phyloP scores from a whole-genome alignment of 1,139 yeast species.

The Starmera stellimalicola region DNA sequence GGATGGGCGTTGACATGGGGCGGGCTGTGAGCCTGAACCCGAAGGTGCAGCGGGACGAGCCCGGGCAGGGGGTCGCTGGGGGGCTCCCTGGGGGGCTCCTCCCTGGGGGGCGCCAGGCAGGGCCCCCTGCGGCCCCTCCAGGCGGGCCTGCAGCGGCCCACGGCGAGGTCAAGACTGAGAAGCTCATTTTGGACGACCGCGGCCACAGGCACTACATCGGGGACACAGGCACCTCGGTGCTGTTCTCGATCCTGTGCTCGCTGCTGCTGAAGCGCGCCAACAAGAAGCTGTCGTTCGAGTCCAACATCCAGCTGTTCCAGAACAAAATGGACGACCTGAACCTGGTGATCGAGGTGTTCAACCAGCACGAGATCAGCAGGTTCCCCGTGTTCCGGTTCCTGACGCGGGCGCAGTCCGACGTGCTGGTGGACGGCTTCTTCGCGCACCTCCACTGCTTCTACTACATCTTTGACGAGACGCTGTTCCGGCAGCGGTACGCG shows the following conservation, averaged over 20 bases:
- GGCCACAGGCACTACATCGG: constrained; percentile 36
- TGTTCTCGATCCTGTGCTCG: constrained; percentile 30
- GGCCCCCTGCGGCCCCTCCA: constrained; percentile 7
- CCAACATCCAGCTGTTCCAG: constrained; percentile 14
- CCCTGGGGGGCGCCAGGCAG: background rate
- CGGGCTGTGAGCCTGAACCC: background rate
- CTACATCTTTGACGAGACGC: constrained; percentile 26
- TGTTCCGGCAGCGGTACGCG: constrained; percentile 24
- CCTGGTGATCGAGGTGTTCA: constrained; percentile 1
- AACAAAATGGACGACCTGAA: constrained; percentile 1
- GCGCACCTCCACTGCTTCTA: constrained; percentile 31
- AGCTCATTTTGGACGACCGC: constrained; percentile 29
- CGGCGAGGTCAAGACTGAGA: constrained; percentile 21
- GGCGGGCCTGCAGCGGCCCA: constrained; percentile 11
- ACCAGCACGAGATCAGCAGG: constrained; percentile 6
- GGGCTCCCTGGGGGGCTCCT: background rate
- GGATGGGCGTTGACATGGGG: constrained; percentile 1
- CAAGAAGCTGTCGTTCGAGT: constrained; percentile 17
- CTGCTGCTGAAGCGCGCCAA: constrained; percentile 27
- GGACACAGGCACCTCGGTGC: constrained; percentile 30
- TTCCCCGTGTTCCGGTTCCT: constrained; percentile 27
- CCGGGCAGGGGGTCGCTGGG: background rate
- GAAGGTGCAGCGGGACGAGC: too few species aligned
- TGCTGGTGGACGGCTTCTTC: constrained; percentile 28
- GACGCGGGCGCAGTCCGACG: constrained; percentile 24